phyloP scores from a whole-genome alignment of 2,329 filamentous ascomycete genomes.

The Pseudomassariella vexata region DNA sequence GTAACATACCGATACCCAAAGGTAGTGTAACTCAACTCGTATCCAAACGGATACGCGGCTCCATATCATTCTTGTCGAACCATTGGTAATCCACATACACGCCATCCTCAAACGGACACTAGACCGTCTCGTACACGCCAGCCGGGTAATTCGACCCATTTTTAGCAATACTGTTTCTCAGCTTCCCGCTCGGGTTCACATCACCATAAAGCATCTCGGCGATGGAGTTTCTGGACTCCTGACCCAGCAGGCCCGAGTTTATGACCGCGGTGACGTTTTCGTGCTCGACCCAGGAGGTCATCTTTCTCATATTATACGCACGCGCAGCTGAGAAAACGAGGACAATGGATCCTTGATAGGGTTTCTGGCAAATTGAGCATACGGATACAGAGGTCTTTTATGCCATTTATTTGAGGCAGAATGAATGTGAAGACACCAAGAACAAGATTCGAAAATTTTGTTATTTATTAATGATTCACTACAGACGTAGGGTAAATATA shows the following conservation, averaged over 20 bases:
- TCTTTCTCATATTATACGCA: too few species aligned
- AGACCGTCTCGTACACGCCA: conserved; percentile 14
- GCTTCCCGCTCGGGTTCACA: conserved; percentile 52
- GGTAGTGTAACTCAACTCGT: conserved; percentile 50
- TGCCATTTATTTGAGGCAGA: too few species aligned
- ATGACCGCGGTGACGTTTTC: conserved; percentile 57
- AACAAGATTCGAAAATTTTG: too few species aligned
- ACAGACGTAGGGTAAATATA: too few species aligned
- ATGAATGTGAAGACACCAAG: too few species aligned
- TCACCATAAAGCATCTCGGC: conserved; percentile 56
- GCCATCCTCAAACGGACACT: conserved; percentile 31
- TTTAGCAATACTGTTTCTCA: conserved; percentile 52
- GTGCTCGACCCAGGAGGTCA: conserved; percentile 52
- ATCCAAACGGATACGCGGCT: conserved; percentile 49
- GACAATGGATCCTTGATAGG: too few species aligned
- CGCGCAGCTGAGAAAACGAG: too few species aligned
- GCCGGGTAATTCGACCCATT: conserved; percentile 44
- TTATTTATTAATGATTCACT: too few species aligned
- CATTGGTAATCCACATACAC: conserved; percentile 52
- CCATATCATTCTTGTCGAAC: conserved; percentile 42
- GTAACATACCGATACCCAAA: conserved; percentile 8
- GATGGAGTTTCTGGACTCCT: conserved; percentile 56
- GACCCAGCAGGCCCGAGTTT: conserved; percentile 53
- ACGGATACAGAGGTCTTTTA: too few species aligned
- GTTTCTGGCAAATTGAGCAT: too few species aligned